phyloP scores from a whole-genome alignment of 495 filamentous ascomycete genomes.

The Penicillium odoratum region DNA sequence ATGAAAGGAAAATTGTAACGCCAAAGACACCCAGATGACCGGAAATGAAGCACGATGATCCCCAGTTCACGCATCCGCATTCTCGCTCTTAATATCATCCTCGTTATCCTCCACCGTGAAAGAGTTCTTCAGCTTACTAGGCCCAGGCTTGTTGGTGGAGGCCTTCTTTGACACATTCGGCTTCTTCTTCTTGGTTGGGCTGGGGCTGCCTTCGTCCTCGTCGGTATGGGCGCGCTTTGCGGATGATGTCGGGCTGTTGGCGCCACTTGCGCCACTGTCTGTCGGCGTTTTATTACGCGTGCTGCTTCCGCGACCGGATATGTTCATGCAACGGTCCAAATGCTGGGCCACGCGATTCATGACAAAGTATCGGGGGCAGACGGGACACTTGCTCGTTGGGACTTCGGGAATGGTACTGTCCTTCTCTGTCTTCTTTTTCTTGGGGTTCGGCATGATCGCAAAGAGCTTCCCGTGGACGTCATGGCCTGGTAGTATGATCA shows the following conservation, averaged over 20 bases:
- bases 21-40: slow-evolving; percentile 19
- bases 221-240: slow-evolving; percentile 43
- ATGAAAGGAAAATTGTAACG: slow-evolving; percentile 12
- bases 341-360: slow-evolving; percentile 69
- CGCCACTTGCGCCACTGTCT: slow-evolving; percentile 36
- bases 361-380: slow-evolving; percentile 60
- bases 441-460: slow-evolving; percentile 56
- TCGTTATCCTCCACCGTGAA: slow-evolving; percentile 33
- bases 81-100: slow-evolving; percentile 32
- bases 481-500: slow-evolving; percentile 68
- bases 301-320: slow-evolving; percentile 62
- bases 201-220: slow-evolving; percentile 38
- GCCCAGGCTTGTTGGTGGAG: slow-evolving; percentile 39
- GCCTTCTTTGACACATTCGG: slow-evolving; percentile 41
- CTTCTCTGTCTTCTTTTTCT: slow-evolving; percentile 48
- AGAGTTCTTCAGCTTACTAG: slow-evolving; percentile 49
- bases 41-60: slow-evolving; percentile 11
- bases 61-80: slow-evolving; percentile 18
- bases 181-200: slow-evolving; percentile 50
- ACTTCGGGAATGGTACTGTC: slow-evolving; percentile 38
- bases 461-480: slow-evolving; percentile 85
- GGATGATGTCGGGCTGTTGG: slow-evolving; percentile 37
- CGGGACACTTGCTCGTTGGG: slow-evolving; percentile 70
- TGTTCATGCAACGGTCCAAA: slow-evolving; percentile 77
- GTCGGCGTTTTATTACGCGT: slow-evolving; percentile 47